Conservation (phyloP, 805 yeast genomes). For the Myxozyma neotropica region DNA sequence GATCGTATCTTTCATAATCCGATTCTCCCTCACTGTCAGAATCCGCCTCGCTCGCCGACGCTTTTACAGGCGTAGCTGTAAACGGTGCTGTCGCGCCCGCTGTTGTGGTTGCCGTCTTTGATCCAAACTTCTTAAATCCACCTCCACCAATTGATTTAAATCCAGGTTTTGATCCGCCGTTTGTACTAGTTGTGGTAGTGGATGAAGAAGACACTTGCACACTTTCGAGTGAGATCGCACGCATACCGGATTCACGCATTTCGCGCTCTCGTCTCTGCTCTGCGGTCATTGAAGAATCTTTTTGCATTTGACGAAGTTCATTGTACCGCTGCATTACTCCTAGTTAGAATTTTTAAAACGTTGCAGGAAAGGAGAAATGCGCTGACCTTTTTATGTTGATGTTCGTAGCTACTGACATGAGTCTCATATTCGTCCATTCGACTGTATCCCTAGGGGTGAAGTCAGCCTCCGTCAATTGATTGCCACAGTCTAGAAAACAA, state of each 20-base stretch:
- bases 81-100: background rate
- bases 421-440: slow-evolving; percentile 34
- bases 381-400: slow-evolving; percentile 29
- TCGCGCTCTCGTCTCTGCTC: slow-evolving; percentile 26
- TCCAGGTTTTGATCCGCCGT: slow-evolving; percentile 9
- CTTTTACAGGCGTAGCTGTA: background rate
- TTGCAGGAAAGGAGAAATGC: background rate
- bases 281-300: slow-evolving; percentile 15
- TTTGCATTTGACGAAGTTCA: slow-evolving; percentile 32
- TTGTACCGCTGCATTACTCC: slow-evolving; percentile 14
- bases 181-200: background rate
- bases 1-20: slow-evolving; percentile 25
- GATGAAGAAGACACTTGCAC: background rate
- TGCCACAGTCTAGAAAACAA: background rate
- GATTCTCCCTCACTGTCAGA: slow-evolving; percentile 25
- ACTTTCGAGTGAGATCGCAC: slow-evolving; percentile 19
- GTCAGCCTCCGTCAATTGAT: background rate
- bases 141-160: slow-evolving; percentile 20
- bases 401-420: slow-evolving; percentile 33
- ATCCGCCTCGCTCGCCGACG: background rate
- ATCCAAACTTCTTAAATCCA: slow-evolving; percentile 19
- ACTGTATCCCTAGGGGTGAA: slow-evolving; percentile 26
- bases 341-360: background rate
- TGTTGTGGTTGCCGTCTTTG: background rate
- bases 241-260: slow-evolving; percentile 27